Base-by-base conservation (phyloP, 805 yeast genomes). In the Lipomyces anomalus region DNA sequence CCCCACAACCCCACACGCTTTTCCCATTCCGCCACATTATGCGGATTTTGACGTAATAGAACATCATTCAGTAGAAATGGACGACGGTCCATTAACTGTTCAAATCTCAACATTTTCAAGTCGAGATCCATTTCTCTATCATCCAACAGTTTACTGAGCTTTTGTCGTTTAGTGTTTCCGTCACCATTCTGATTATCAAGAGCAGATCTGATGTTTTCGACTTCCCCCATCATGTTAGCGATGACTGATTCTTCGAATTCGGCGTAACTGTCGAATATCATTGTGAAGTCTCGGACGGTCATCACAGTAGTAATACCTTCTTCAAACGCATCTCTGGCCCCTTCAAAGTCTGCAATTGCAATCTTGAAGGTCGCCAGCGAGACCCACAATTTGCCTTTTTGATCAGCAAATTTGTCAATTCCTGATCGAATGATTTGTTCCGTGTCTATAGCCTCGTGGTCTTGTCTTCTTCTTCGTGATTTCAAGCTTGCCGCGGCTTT, bases 21-120 rank as follows among this genome's bases (percentile, higher is more conserved):
- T 35, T 79, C 62, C 97, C 97, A 90, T 43, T 72, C 73, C 23
- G 70, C 73, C 3, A 84, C 75, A 48, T 76, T 73, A 57, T 85
- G 75, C 1, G 75, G 67, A 56, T 80, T 74, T 53, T 78, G 81
- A 35, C 83, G 70, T 4, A 88, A 56, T 47, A 75, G 68, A 23
- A 86, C 78, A 57, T 86, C 94, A 58, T 76, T 86, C 9, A 84
- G 55, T 36, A 80, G 60, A 26, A 82, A 61, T 1, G 75, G 71
- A 52, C 92, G 71, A 11, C 73, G 59, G n/a, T 73, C 71, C 52
- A 86, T 59, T 21, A 87, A 62, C 20, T 65, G 62, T 50, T 80
- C 84, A 51, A 82, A 75, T 38, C 63, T 61, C 16, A 60, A 64
- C 61, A 82, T 60, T 13, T 72, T 60, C 21, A 74, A 57, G 35